A percentile compares a stretch with the other conserved stretches of the same genome.
phyloP scores from a whole-genome alignment of 2,329 filamentous ascomycete genomes.

The Geoglossum cookeanum region DNA sequence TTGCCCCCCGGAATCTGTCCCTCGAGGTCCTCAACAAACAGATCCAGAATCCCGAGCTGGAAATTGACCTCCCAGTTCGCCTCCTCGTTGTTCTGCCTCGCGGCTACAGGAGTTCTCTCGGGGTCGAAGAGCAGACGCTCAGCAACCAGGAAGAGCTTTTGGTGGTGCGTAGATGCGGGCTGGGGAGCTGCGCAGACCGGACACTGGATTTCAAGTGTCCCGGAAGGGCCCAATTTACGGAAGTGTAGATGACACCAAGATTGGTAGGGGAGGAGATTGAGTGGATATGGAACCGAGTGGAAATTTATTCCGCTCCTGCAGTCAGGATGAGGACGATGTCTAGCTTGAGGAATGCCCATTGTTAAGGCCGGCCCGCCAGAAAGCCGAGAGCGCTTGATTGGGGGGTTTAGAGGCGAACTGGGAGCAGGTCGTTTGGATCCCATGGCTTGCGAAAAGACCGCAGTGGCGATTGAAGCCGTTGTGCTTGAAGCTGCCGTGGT shows the following conservation, averaged over 20 bases:
- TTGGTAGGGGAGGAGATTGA: constrained; percentile 12
- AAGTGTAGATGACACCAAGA: constrained; percentile 14
- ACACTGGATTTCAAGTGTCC: constrained; percentile 6
- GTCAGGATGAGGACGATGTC: background rate
- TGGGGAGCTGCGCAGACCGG: constrained; percentile 10
- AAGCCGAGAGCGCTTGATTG: background rate
- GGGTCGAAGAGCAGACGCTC: constrained; percentile 14
- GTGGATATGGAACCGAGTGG: constrained; percentile 14
- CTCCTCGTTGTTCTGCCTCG: constrained; percentile 14
- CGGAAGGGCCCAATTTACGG: constrained; percentile 2
- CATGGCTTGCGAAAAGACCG: background rate
- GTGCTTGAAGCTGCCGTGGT: background rate
- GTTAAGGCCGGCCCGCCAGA: background rate
- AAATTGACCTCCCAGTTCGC: constrained; percentile 15
- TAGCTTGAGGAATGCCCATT: background rate
- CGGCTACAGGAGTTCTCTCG: constrained; percentile 7
- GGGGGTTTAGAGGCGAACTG: background rate
- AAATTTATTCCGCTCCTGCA: constrained; percentile 7
- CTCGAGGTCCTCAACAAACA: constrained; percentile 11
- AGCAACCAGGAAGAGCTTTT: constrained; percentile 16
- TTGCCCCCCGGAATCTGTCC: constrained; percentile 12
- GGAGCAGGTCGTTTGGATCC: background rate
- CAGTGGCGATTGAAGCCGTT: too few relatives aligned
- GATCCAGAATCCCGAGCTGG: constrained; percentile 14
- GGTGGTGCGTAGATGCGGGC: constrained; percentile 11